A percentile compares a stretch with the other conserved stretches of the same genome.
phyloP scores from a whole-genome alignment of 2,329 filamentous ascomycete genomes.

The Teratosphaeria gauchensis region DNA sequence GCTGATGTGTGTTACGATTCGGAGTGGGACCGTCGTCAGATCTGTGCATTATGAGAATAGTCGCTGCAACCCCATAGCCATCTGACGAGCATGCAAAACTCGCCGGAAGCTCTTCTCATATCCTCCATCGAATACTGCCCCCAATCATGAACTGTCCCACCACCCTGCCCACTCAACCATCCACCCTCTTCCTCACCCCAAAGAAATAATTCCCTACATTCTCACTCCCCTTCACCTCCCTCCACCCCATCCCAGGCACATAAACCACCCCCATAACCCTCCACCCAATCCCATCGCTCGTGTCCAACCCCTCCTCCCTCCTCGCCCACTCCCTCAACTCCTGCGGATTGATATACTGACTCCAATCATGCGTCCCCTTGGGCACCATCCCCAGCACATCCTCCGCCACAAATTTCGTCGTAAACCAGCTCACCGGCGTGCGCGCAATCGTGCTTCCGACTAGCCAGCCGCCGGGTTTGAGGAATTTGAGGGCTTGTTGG shows the following conservation, averaged over 20 bases:
- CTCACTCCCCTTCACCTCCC: conserved; percentile 69
- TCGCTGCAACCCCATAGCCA: too few relatives aligned
- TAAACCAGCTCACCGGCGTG: conserved; percentile 80
- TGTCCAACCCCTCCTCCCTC: conserved; percentile 35
- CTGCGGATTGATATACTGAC: conserved; percentile 82
- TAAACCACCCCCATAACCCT: conserved; percentile 75
- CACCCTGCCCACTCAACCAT: neutral
- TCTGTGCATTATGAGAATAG: too few relatives aligned
- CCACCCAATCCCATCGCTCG: conserved; percentile 60
- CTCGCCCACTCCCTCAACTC: conserved; percentile 53
- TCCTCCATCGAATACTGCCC: too few relatives aligned
- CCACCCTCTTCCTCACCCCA: conserved; percentile 53
- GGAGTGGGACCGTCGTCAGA: too few relatives aligned
- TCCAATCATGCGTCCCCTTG: conserved; percentile 89
- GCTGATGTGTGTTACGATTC: too few relatives aligned
- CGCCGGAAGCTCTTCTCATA: too few relatives aligned
- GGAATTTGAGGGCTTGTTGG: conserved; percentile 58
- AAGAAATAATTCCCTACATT: conserved; percentile 94
- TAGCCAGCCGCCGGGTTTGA: conserved; percentile 87
- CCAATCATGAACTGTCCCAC: too few relatives aligned
- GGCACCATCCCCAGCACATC: conserved; percentile 81
- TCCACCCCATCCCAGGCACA: conserved; percentile 85
- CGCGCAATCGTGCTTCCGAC: conserved; percentile 86
- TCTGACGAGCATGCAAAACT: too few relatives aligned
- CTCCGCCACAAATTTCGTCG: conserved; percentile 87